A percentile compares a stretch with the other conserved stretches of the same genome.
These are phyloP conservation scores for Diospyros kaki DNA, from an alignment of 148 eudicot genomes.

Conservation along the genomic window DNA sequence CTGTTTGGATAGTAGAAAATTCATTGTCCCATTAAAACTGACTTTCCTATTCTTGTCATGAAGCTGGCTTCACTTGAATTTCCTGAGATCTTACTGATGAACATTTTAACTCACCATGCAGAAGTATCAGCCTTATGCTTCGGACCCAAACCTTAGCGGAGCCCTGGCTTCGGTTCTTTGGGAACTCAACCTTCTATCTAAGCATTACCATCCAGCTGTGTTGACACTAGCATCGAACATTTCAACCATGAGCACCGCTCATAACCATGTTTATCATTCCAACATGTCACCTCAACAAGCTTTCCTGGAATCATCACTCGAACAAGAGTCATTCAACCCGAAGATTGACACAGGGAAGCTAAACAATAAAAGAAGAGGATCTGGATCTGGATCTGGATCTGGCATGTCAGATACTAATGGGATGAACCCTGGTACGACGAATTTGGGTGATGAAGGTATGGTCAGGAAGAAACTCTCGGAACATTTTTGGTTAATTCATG, in stretches of 20 bases:
- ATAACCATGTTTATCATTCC: slow-evolving; percentile 56
- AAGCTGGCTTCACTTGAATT: neutral
- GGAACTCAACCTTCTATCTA: slow-evolving; percentile 76
- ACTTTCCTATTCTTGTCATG: neutral
- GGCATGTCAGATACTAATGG: slow-evolving; percentile 14
- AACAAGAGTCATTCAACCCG: slow-evolving; percentile 37
- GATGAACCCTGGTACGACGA: slow-evolving; percentile 11
- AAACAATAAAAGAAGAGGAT: slow-evolving; percentile 42
- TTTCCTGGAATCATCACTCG: slow-evolving; percentile 51
- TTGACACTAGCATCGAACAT: slow-evolving; percentile 70
- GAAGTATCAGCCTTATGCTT: slow-evolving; percentile 85
- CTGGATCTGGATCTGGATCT: slow-evolving; percentile 22
- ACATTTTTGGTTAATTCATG: slow-evolving; percentile 53
- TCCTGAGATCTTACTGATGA: neutral
- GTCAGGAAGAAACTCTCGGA: slow-evolving; percentile 62
- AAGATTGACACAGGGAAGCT: slow-evolving; percentile 39
- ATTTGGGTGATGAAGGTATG: slow-evolving; percentile 41
- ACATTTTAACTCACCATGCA: slow-evolving; percentile 20
- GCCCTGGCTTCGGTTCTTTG: slow-evolving; percentile 95
- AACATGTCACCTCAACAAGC: slow-evolving; percentile 75
- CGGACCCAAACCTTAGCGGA: slow-evolving; percentile 87
- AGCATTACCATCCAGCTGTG: slow-evolving; percentile 81
- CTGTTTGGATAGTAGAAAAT: neutral
- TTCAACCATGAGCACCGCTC: slow-evolving; percentile 40
- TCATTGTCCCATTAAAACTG: neutral